A percentile compares a stretch with the other conserved stretches of the same genome.
These are phyloP conservation scores for Priceomyces medius DNA, from an alignment of 805 yeast genomes.

Conservation along the genomic window DNA sequence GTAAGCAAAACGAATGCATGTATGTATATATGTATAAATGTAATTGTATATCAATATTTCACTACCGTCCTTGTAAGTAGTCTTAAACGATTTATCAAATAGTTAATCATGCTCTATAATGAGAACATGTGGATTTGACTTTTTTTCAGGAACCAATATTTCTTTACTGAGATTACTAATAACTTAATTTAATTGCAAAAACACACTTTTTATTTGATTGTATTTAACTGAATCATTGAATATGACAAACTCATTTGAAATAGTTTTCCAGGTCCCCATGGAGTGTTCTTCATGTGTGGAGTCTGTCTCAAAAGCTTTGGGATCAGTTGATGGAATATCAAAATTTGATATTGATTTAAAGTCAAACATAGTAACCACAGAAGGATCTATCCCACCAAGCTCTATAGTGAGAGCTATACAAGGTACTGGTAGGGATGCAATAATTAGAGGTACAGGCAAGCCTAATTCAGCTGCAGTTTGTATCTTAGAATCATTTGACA, in stretches of 20 bases:
- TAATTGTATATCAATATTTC: too few relatives aligned
- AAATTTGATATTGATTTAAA: conserved; percentile 55
- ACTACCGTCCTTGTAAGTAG: too few relatives aligned
- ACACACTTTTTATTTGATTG: background rate
- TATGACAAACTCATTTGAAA: conserved; percentile 53
- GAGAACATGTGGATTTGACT: too few relatives aligned
- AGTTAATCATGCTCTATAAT: too few relatives aligned
- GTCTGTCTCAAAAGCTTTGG: conserved; percentile 55
- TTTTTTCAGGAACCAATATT: too few relatives aligned
- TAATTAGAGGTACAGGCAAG: conserved; percentile 85
- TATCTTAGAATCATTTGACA: conserved; percentile 72
- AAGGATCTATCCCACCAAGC: conserved; percentile 77
- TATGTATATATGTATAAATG: too few relatives aligned
- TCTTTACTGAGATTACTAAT: background rate
- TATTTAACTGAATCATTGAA: background rate
- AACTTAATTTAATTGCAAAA: background rate
- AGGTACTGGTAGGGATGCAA: conserved; percentile 79
- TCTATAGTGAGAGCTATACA: conserved; percentile 66
- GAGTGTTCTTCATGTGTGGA: conserved; percentile 73
- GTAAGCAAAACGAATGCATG: too few relatives aligned
- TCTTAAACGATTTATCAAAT: too few relatives aligned
- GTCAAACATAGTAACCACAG: conserved; percentile 62
- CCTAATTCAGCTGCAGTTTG: conserved; percentile 90
- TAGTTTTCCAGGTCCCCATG: conserved; percentile 85
- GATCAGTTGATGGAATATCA: conserved; percentile 49